These are phyloP conservation scores for Mycena polygramma DNA, from an alignment of 768 basidiomycete genomes.

Conservation along the genomic window DNA sequence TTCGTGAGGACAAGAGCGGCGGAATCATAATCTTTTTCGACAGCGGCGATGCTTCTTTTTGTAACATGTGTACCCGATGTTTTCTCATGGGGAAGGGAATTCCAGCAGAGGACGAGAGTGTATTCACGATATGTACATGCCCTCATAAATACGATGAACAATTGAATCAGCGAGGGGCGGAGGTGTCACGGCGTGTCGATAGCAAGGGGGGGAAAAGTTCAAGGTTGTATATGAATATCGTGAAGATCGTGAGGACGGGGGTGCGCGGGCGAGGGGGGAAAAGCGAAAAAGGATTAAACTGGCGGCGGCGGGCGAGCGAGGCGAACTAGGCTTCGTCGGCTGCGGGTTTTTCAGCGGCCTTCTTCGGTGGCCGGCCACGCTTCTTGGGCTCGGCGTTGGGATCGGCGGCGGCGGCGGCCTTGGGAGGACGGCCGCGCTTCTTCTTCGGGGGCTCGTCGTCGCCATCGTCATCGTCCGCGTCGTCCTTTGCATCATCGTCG, in stretches of 20 bases:
- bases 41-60: constrained; percentile 46
- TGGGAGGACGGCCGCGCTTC: constrained; percentile 82
- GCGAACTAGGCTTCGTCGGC: constrained; percentile 34
- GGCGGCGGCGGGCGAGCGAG: constrained; percentile 7
- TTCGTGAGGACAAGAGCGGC: constrained; percentile 34
- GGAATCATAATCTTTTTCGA: constrained; percentile 49
- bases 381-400: constrained; percentile 70
- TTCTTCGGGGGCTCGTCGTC: constrained; percentile 71
- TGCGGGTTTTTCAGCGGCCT: constrained; percentile 40
- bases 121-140: constrained; percentile 49
- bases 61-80: constrained; percentile 34
- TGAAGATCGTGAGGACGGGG: constrained; percentile 24
- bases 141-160: constrained; percentile 48
- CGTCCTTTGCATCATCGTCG: constrained; percentile 35
- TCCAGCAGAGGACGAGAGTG: constrained; percentile 41
- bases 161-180: constrained; percentile 41
- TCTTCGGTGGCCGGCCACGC: constrained; percentile 80
- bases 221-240: constrained; percentile 16
- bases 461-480: constrained; percentile 40
- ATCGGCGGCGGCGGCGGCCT: constrained; percentile 70
- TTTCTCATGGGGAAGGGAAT: constrained; percentile 40
- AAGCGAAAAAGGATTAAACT: constrained; percentile 27
- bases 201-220: constrained; percentile 44
- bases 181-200: constrained; percentile 16
- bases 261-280: constrained; percentile 7